These are phyloP conservation scores for Penicillium simplicissimum DNA, from an alignment of 495 filamentous ascomycete species.

Conservation along the genomic window DNA sequence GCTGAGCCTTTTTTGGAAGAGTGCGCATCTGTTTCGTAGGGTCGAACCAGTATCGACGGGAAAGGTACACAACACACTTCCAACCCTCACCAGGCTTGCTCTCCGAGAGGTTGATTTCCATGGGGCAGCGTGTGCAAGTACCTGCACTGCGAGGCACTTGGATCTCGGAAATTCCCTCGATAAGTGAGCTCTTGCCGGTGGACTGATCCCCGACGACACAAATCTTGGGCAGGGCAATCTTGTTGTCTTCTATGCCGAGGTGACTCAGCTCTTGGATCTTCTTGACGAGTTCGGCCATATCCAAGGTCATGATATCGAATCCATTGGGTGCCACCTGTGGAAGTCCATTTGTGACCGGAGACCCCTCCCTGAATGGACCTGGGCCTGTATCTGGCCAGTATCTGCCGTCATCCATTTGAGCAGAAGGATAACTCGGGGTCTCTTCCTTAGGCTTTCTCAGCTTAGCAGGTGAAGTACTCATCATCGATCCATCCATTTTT, in stretches of 20 bases:
- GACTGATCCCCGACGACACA: slow-evolving; percentile 81
- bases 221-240: slow-evolving; percentile 69
- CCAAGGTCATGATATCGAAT: slow-evolving; percentile 36
- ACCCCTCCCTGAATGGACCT: neutral
- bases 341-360: neutral
- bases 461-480: neutral
- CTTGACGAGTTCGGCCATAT: slow-evolving; percentile 46
- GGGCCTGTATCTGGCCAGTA: neutral
- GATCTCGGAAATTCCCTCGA: slow-evolving; percentile 79
- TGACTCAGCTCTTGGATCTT: slow-evolving; percentile 49
- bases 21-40: neutral
- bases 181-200: slow-evolving; percentile 77
- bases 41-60: slow-evolving; percentile 55
- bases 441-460: neutral
- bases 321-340: neutral
- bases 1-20: slow-evolving; percentile 24
- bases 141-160: slow-evolving; percentile 67
- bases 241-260: slow-evolving; percentile 52
- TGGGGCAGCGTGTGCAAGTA: slow-evolving; percentile 74
- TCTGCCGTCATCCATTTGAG: neutral
- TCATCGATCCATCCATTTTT: neutral
- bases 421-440: neutral
- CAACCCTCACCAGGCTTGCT: slow-evolving; percentile 48
- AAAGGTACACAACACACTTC: slow-evolving; percentile 64
- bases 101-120: slow-evolving; percentile 72